Percentiles rank a stretch among this genome's conserved stretches.
Evolutionary conservation across 176 grass and related monocot species (phyloP).

Genomic region (Alopecurus myosuroides): DNA sequence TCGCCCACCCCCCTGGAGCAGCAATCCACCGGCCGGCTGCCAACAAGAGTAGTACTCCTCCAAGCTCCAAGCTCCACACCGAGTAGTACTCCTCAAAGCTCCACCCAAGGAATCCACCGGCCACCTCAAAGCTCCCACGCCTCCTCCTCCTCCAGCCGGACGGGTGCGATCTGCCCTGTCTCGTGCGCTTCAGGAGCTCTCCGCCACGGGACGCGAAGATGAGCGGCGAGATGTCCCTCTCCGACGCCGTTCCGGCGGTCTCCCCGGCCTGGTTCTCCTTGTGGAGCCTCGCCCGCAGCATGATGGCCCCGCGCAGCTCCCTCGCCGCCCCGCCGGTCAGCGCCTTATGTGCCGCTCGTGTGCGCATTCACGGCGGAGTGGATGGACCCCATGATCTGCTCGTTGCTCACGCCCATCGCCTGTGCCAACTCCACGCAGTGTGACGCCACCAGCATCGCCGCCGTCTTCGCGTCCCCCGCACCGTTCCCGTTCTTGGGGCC

Average conservation of each 20-base stretch:
- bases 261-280: conserved; percentile 62
- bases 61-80: too few species aligned
- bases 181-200: conserved; percentile 89
- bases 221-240: conserved; percentile 57
- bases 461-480: conserved; percentile 35
- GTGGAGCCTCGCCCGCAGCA: conserved; percentile 76
- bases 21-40: too few species aligned
- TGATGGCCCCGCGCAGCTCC: conserved; percentile 72
- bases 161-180: too few species aligned
- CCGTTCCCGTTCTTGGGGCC: conserved; percentile 10
- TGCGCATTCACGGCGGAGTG: conserved; percentile 88
- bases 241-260: conserved; percentile 39
- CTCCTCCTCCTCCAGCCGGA: too few species aligned
- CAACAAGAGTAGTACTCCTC: too few species aligned
- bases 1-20: too few species aligned
- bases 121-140: too few species aligned
- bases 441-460: conserved; percentile 74
- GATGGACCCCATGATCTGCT: conserved; percentile 70
- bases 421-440: conserved; percentile 97
- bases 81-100: too few species aligned
- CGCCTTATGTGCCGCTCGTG: conserved; percentile 75
- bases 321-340: conserved; percentile 86
- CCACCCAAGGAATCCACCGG: too few species aligned
- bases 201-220: conserved; percentile 70
- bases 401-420: conserved; percentile 69